These are phyloP conservation scores for Crithidia mellificae DNA, from an alignment of 208 protist species.

Conservation along the genomic window DNA sequence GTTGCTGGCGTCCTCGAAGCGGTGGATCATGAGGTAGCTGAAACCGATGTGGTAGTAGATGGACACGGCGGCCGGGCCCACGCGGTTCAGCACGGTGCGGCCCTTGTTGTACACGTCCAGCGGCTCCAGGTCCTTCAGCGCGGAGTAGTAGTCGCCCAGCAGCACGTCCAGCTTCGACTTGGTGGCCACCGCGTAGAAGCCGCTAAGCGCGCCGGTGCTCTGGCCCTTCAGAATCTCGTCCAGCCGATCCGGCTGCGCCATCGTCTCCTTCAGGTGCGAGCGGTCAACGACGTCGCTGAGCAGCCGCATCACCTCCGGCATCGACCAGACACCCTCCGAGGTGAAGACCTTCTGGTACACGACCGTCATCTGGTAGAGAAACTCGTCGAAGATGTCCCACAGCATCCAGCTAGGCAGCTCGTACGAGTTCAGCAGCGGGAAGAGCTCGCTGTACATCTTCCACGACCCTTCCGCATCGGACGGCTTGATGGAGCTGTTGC, in stretches of 20 bases:
- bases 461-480: slow-evolving; percentile 67
- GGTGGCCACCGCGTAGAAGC: slow-evolving; percentile 84
- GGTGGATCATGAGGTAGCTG: slow-evolving; percentile 91
- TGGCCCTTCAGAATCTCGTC: slow-evolving; percentile 45
- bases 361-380: slow-evolving; percentile 87
- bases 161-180: slow-evolving; percentile 82
- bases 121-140: slow-evolving; percentile 65
- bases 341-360: slow-evolving; percentile 86
- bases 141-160: slow-evolving; percentile 83
- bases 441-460: slow-evolving; percentile 72
- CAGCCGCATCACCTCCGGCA: slow-evolving; percentile 57
- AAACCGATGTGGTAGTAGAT: slow-evolving; percentile 88
- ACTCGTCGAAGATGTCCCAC: slow-evolving; percentile 92
- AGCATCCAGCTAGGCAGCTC: slow-evolving; percentile 84
- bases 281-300: slow-evolving; percentile 65
- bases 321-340: slow-evolving; percentile 63
- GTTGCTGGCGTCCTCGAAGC: slow-evolving; percentile 87
- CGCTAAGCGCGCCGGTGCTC: slow-evolving; percentile 58
- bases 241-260: slow-evolving; percentile 47
- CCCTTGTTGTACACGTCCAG: slow-evolving; percentile 78
- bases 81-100: slow-evolving; percentile 56
- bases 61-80: slow-evolving; percentile 76
- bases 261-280: slow-evolving; percentile 54
- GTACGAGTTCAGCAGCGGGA: slow-evolving; percentile 50
- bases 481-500: slow-evolving; percentile 51